Percentiles rank a stretch among this genome's conserved stretches.
Evolutionary conservation across 1,284 basidiomycete genomes (phyloP).

Genomic region (Heliocybe sulcata): DNA sequence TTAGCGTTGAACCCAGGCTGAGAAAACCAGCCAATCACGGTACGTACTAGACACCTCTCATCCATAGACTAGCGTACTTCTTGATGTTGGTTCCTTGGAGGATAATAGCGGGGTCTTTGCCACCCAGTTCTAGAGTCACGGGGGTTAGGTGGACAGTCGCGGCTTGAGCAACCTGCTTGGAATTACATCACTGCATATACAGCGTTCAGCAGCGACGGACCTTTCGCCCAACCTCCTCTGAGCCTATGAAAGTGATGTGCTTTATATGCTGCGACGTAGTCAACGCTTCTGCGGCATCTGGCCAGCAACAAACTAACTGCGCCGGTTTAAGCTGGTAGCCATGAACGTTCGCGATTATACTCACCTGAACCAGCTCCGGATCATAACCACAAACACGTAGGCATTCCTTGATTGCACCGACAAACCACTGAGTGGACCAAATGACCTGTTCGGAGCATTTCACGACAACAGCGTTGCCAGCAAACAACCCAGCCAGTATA

Average conservation of each 20-base stretch:
- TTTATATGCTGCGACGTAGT: constrained; percentile 78
- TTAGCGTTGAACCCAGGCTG: constrained; percentile 1
- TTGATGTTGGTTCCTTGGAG: constrained; percentile 67
- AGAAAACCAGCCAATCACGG: constrained; percentile 5
- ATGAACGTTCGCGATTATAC: constrained; percentile 10
- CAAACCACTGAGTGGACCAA: constrained; percentile 83
- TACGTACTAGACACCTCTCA: constrained; percentile 87
- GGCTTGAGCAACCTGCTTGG: constrained; percentile 62
- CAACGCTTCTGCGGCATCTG: constrained; percentile 77
- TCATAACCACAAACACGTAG: constrained; percentile 75
- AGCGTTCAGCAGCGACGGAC: constrained; percentile 28
- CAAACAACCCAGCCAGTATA: constrained; percentile 83
- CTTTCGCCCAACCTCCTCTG: constrained; percentile 82
- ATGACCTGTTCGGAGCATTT: constrained; percentile 93
- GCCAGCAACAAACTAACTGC: constrained; percentile 81
- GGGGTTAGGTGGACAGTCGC: constrained; percentile 86
- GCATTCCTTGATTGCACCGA: constrained; percentile 69
- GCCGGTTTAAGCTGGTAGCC: background rate
- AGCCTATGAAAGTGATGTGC: constrained; percentile 89
- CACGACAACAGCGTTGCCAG: constrained; percentile 86
- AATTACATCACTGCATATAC: constrained; percentile 6
- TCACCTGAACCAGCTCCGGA: constrained; percentile 74
- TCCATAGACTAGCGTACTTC: constrained; percentile 66
- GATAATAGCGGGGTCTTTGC: constrained; percentile 76
- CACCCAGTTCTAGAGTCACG: constrained; percentile 86